A percentile compares a stretch with the other conserved stretches of the same genome.
Conservation (phyloP, 345 rosid genomes). For the Erodium maritimum region DNA sequence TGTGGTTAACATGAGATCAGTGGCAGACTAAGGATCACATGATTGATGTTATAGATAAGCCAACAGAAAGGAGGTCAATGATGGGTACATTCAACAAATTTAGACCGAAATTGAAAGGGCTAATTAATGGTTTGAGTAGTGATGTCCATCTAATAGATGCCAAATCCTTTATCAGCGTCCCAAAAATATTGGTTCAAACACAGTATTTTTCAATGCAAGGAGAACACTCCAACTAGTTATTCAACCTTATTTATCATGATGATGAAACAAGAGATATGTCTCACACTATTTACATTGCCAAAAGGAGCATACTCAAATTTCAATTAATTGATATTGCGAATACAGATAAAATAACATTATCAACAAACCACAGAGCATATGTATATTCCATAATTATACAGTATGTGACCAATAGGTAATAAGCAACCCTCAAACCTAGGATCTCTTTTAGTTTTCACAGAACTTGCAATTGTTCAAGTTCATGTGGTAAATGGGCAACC, state of each 20-base stretch:
- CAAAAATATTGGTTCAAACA: not conserved
- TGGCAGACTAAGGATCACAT: no score
- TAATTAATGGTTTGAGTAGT: not conserved
- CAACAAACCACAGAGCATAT: not conserved
- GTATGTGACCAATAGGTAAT: not conserved
- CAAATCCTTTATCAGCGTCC: not conserved
- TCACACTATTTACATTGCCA: not conserved
- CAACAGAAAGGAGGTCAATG: not conserved
- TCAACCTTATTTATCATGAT: not conserved
- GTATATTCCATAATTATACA: not conserved
- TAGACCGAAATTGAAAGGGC: no score
- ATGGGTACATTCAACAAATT: no score
- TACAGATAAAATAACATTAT: not conserved
- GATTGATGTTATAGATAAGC: not conserved
- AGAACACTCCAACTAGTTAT: not conserved
- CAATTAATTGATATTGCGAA: not conserved
- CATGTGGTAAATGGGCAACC: not conserved
- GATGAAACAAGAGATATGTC: not conserved
- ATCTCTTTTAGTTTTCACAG: not conserved
- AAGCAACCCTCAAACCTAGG: not conserved
- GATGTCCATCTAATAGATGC: not conserved
- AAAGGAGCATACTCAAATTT: not conserved
- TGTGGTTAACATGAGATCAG: not conserved
- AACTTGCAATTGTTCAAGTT: no score
- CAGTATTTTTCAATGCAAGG: not conserved